A percentile compares a stretch with the other conserved stretches of the same genome.
Conservation (phyloP, 2,329 filamentous ascomycete species). For the Sordariomycetes sp. region DNA sequence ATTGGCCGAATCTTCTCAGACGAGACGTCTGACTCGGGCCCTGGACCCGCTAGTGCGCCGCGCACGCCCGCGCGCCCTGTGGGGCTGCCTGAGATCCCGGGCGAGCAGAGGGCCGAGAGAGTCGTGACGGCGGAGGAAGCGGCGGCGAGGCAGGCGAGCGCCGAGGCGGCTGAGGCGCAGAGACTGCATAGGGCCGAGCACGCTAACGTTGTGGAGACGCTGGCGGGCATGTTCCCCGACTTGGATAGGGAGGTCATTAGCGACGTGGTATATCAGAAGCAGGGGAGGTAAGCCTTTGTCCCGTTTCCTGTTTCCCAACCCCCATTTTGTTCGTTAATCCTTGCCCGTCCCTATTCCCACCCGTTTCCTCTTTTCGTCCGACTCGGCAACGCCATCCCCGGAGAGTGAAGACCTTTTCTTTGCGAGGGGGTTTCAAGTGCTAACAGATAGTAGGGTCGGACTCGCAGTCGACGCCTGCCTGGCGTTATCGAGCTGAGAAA, state of each 20-base stretch:
- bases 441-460: conserved; percentile 49
- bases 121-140: conserved; percentile 66
- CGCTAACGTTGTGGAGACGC: conserved; percentile 79
- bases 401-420: too few species aligned
- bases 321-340: background rate
- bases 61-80: conserved; percentile 13
- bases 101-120: background rate
- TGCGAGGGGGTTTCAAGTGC: background rate
- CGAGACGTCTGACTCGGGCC: conserved; percentile 19
- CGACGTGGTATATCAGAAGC: conserved; percentile 91
- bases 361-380: background rate
- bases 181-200: conserved; percentile 76
- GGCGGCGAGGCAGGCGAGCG: conserved; percentile 79
- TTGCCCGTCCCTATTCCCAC: conserved; percentile 1
- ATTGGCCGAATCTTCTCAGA: conserved; percentile 92
- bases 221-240: conserved; percentile 94
- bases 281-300: conserved; percentile 59
- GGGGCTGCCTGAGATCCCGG: background rate
- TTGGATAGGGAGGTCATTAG: conserved; percentile 89
- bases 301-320: background rate
- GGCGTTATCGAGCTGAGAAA: conserved; percentile 39
- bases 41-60: background rate
- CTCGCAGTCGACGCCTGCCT: conserved; percentile 79
- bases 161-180: conserved; percentile 77
- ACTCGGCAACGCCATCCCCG: too few species aligned